Evolutionary conservation across 805 yeast genomes (phyloP).

Genomic region (Wickerhamomyces queroliae): DNA sequence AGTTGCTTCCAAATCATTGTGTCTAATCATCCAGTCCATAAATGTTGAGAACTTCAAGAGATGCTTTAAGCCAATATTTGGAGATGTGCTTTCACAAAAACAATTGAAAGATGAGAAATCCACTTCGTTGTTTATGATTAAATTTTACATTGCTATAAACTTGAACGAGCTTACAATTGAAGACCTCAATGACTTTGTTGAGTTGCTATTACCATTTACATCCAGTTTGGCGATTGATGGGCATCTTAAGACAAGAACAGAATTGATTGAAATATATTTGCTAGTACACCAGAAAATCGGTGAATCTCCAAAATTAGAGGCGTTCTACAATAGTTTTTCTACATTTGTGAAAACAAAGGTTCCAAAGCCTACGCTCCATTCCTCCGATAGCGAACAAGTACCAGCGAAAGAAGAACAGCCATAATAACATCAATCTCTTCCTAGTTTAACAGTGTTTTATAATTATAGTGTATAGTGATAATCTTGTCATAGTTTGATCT

Average conservation of each 20-base stretch:
- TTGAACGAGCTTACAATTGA: conserved; percentile 2
- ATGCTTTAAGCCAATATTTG: conserved; percentile 15
- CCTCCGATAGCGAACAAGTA: background rate
- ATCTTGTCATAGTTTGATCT: too few species aligned
- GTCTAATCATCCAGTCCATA: conserved; percentile 19
- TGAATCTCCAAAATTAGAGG: background rate
- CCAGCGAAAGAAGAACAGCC: background rate
- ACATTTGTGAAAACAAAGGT: conserved; percentile 5
- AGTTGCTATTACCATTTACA: conserved; percentile 6
- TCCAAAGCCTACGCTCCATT: background rate
- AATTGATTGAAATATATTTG: conserved; percentile 15
- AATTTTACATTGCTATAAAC: conserved; percentile 14
- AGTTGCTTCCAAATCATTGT: conserved; percentile 16
- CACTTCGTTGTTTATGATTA: conserved; percentile 19
- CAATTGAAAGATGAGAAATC: conserved; percentile 18
- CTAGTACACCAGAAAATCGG: conserved; percentile 5
- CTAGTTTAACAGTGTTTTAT: too few species aligned
- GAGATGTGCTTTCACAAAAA: conserved; percentile 8
- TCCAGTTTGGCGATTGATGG: conserved; percentile 11
- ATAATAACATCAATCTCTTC: background rate
- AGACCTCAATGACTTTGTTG: conserved; percentile 4
- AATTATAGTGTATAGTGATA: too few species aligned
- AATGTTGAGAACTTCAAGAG: conserved; percentile 11
- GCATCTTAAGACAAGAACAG: conserved; percentile 15
- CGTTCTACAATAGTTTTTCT: conserved; percentile 9